A percentile compares a stretch with the other conserved stretches of the same genome.
Conservation (phyloP, 768 basidiomycete genomes). For the Chalciporus sphaerocephalus region DNA sequence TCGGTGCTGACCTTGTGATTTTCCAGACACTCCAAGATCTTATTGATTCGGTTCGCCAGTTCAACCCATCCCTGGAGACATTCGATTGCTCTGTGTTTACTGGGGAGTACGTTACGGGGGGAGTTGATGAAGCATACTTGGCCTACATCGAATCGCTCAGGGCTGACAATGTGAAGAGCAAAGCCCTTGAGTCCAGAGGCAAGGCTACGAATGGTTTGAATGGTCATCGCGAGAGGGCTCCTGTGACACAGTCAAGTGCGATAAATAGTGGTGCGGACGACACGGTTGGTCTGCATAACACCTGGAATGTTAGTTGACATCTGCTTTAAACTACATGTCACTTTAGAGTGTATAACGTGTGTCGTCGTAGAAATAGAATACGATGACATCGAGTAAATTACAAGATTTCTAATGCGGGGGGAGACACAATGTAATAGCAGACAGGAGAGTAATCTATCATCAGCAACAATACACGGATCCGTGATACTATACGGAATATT, state of each 20-base stretch:
- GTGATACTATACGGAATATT: constrained; percentile 15
- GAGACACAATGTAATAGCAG: background rate
- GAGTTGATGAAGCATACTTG: constrained; percentile 82
- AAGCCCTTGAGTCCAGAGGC: constrained; percentile 33
- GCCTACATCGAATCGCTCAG: constrained; percentile 67
- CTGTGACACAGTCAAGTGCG: constrained; percentile 33
- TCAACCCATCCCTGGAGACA: constrained; percentile 68
- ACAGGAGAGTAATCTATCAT: background rate
- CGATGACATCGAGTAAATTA: constrained; percentile 1
- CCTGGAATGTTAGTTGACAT: constrained; percentile 45
- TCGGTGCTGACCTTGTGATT: constrained; percentile 93
- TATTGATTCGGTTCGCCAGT: constrained; percentile 75
- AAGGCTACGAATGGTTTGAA: constrained; percentile 28
- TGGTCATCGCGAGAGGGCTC: constrained; percentile 18
- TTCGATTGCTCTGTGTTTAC: constrained; percentile 99
- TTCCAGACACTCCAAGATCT: constrained; percentile 93
- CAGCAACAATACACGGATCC: constrained; percentile 10
- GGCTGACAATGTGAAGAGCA: constrained; percentile 75
- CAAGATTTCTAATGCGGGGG: constrained; percentile 9
- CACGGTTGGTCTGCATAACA: constrained; percentile 77
- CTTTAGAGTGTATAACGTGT: constrained; percentile 4
- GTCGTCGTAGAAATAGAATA: background rate
- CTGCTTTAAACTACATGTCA: background rate
- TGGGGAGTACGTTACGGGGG: constrained; percentile 94
- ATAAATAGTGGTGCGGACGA: constrained; percentile 64